Percentiles rank a stretch among this genome's conserved stretches.
These are phyloP conservation scores for Oryza glumipatula DNA, from an alignment of 176 grass and related monocot genomes.

Conservation along the genomic window DNA sequence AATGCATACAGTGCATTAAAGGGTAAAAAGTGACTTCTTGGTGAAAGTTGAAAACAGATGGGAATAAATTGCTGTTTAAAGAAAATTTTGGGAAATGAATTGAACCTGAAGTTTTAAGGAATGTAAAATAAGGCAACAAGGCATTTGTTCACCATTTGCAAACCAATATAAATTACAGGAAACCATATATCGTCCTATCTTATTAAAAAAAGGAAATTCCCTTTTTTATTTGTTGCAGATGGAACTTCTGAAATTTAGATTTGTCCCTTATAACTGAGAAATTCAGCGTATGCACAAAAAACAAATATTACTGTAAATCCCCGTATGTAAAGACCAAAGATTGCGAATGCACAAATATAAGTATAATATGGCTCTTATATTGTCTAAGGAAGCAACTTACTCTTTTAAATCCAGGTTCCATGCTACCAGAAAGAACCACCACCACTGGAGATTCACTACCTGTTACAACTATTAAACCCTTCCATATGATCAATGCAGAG, in stretches of 20 bases:
- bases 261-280: neutral
- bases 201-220: neutral
- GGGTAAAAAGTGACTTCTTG: neutral
- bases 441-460: constrained; percentile 74
- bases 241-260: neutral
- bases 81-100: neutral
- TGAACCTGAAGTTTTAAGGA: neutral
- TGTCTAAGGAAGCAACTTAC: constrained; percentile 34
- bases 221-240: neutral
- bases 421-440: constrained; percentile 77
- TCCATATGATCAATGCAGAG: constrained; percentile 73
- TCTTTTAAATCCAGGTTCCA: constrained; percentile 82
- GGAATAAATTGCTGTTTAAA: constrained; percentile 2
- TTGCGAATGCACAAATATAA: neutral
- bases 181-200: neutral
- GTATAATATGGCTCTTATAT: neutral
- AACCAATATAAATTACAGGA: neutral
- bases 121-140: neutral
- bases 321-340: neutral
- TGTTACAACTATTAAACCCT: constrained; percentile 63
- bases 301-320: neutral
- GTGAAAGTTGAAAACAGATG: neutral
- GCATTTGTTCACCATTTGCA: neutral
- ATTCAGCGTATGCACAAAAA: neutral
- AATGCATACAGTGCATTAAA: neutral